Evolutionary conservation across 345 rosid genomes (phyloP).

Genomic region (Linum tenue): DNA sequence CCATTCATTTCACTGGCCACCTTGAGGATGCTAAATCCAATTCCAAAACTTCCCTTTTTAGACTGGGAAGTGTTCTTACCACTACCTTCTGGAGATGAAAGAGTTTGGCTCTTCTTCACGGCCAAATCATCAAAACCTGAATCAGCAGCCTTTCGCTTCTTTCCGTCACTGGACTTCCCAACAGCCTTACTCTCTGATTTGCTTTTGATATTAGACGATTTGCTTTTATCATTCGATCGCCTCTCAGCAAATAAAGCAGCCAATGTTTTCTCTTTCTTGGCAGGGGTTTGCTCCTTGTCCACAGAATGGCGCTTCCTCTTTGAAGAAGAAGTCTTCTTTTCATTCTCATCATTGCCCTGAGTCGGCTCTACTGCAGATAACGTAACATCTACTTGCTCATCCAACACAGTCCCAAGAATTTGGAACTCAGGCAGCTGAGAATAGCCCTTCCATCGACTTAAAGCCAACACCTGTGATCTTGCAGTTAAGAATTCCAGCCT

Average conservation of each 20-base stretch:
- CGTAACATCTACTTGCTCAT: constrained; percentile 37
- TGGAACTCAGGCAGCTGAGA: constrained; percentile 44
- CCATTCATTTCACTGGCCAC: constrained; percentile 25
- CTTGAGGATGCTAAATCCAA: constrained; percentile 31
- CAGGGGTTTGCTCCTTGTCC: constrained; percentile 12
- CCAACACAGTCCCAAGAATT: constrained; percentile 32
- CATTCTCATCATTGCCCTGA: constrained; percentile 13
- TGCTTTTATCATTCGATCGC: constrained; percentile 7
- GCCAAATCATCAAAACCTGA: constrained; percentile 18
- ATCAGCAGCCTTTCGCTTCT: constrained; percentile 38
- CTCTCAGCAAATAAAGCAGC: constrained; percentile 41
- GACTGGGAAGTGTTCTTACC: constrained; percentile 18
- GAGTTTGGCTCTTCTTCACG: constrained; percentile 18
- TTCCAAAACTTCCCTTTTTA: constrained; percentile 27
- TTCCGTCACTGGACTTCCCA: constrained; percentile 18
- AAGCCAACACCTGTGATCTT: constrained; percentile 51
- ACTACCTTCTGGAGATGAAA: constrained; percentile 14
- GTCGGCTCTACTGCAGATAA: constrained; percentile 14
- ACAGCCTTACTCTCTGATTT: constrained; percentile 19
- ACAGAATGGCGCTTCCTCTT: constrained; percentile 30
- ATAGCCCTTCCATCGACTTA: constrained; percentile 59
- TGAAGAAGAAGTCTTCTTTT: constrained; percentile 16
- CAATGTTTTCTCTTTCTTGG: constrained; percentile 53
- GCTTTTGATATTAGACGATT: constrained; percentile 19
- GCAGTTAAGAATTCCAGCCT: constrained; percentile 39